phyloP scores from a whole-genome alignment of 2,329 filamentous ascomycete genomes.

The Pezizomycotina sp. region DNA sequence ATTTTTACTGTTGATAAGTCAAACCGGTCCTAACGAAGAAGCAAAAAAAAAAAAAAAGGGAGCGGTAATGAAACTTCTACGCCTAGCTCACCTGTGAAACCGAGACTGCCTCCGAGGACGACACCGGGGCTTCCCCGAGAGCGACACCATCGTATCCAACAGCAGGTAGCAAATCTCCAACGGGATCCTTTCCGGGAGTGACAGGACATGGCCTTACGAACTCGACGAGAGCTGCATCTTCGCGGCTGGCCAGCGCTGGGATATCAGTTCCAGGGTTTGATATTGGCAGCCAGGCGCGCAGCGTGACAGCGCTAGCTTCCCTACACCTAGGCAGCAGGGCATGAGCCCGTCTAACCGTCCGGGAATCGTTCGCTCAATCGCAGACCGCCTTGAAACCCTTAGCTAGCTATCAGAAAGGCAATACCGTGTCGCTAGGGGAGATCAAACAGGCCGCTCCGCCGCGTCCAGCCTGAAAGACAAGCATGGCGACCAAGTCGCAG shows the following conservation, averaged over 20 bases:
- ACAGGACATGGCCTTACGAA: conserved; percentile 22
- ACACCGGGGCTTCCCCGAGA: no score
- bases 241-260: conserved; percentile 53
- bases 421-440: conserved; percentile 43
- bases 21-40: no score
- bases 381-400: conserved; percentile 46
- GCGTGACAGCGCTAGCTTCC: conserved; percentile 26
- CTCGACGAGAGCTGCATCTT: conserved; percentile 37
- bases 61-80: no score
- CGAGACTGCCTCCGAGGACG: no score
- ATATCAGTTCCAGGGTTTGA: conserved; percentile 63
- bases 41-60: no score
- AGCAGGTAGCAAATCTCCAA: no score
- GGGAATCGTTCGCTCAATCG: conserved; percentile 47
- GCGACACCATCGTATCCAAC: no score
- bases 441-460: conserved; percentile 41
- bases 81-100: no score
- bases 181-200: conserved; percentile 24
- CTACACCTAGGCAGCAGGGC: conserved; percentile 25
- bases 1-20: no score
- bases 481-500: conserved; percentile 50
- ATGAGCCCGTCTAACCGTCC: conserved; percentile 25
- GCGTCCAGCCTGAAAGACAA: conserved; percentile 53
- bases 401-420: conserved; percentile 42
- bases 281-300: conserved; percentile 43